Conservation (phyloP, 192 early-diverging fungal species). For the Backusella parvicylindrica region DNA sequence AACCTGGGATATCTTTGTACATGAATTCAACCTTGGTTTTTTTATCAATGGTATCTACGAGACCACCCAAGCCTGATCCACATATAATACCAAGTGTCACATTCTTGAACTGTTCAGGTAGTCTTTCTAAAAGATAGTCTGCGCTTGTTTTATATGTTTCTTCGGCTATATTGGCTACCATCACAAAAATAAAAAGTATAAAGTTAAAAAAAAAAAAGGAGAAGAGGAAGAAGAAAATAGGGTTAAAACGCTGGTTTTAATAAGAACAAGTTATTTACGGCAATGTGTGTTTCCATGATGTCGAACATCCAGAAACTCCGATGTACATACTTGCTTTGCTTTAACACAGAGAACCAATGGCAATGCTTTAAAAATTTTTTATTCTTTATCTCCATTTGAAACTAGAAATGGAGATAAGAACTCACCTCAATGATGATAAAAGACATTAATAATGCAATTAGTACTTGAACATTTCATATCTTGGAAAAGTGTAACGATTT, state of each 20-base stretch:
- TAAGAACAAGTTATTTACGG: background rate
- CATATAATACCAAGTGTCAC: slow-evolving; percentile 80
- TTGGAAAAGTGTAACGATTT: background rate
- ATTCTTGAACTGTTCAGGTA: slow-evolving; percentile 30
- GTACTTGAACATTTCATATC: background rate
- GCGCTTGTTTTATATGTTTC: slow-evolving; percentile 8
- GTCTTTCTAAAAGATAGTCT: background rate
- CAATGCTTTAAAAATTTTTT: background rate
- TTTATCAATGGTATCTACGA: slow-evolving; percentile 65
- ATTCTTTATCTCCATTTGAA: background rate
- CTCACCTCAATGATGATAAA: background rate
- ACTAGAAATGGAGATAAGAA: background rate
- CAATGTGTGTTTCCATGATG: background rate
- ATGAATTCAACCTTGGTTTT: slow-evolving; percentile 57
- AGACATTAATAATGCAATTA: background rate
- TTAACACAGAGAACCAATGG: background rate
- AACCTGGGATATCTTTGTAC: slow-evolving; percentile 83
- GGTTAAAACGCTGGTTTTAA: background rate
- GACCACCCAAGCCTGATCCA: slow-evolving; percentile 78
- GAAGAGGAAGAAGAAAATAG: background rate
- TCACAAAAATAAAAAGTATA: background rate
- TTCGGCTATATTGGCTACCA: background rate
- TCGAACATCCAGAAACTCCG: background rate
- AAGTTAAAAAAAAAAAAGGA: background rate
- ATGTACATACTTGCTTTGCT: background rate